Percentiles rank a stretch among this genome's conserved stretches.
These are phyloP conservation scores for Blastomyces percursus DNA, from an alignment of 2,329 filamentous ascomycete genomes.

Conservation along the genomic window DNA sequence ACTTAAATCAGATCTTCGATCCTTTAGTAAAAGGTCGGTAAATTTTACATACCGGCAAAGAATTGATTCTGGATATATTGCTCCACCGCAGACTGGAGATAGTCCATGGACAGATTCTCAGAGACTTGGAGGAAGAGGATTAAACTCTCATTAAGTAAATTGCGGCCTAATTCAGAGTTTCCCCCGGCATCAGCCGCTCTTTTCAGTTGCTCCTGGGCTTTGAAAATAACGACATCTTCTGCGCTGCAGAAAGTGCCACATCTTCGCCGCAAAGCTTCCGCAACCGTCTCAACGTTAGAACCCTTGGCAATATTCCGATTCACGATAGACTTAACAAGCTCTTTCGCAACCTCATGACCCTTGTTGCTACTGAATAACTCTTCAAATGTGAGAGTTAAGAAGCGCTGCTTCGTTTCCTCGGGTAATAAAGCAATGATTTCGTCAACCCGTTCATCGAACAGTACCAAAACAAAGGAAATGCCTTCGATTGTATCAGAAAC, in stretches of 20 bases:
- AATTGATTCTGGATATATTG: conserved; percentile 77
- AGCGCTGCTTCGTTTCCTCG: conserved; percentile 55
- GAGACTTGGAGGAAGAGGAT: conserved; percentile 83
- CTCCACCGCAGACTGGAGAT: conserved; percentile 63
- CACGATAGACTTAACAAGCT: conserved; percentile 93
- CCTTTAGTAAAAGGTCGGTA: conserved; percentile 10
- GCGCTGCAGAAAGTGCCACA: conserved; percentile 97
- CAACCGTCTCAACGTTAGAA: conserved; percentile 93
- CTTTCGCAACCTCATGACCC: conserved; percentile 82
- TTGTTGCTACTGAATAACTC: conserved; percentile 66
- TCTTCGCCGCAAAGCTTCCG: conserved; percentile 79
- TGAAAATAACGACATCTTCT: conserved; percentile 96
- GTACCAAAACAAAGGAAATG: conserved; percentile 86
- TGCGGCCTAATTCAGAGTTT: conserved; percentile 65
- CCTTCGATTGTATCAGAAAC: conserved; percentile 90
- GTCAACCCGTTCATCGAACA: conserved; percentile 86
- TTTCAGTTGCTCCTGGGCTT: conserved; percentile 90
- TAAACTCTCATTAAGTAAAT: conserved; percentile 77
- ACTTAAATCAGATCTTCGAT: neutral
- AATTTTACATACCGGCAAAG: conserved; percentile 52
- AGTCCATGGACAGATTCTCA: conserved; percentile 65
- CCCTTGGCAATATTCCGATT: conserved; percentile 96
- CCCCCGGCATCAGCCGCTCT: conserved; percentile 67
- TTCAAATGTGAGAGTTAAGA: conserved; percentile 74
- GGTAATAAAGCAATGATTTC: conserved; percentile 75